Evolutionary conservation across 768 basidiomycete species (phyloP), one percentile per base, ranked within the genome.

Genomic region (Russula foetens): DNA sequence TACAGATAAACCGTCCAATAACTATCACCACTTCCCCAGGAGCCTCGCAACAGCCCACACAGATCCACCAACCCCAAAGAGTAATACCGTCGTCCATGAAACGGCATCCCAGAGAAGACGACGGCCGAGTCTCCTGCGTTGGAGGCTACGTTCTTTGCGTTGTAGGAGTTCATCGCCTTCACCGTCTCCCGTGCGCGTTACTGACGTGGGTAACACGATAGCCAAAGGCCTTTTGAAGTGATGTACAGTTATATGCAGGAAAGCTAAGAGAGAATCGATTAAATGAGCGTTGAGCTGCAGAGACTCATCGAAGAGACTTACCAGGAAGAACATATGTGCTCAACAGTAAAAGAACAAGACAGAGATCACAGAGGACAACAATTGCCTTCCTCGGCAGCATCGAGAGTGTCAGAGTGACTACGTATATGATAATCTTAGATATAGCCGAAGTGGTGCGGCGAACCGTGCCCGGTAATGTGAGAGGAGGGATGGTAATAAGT

Each of bases 91-190:
- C n/a, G 84, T 63, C 84, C 90, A 93, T 24, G 89, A 84, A 17
- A 85, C 84, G n/a, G 90, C 68, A 71, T 95, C 91, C 89, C 92
- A 94, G 17, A 86, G 71, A 41, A 96, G 73, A 31, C 94, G 79
- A 65, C 82, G 82, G 41, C 83, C 82, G 46, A 85, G 78, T 66
- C 92, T 81, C 48, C 80, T 78, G 56, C 81, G 81, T 73, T 97
- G 94, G 60, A 98, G 74, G 44, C 84, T 84, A 48, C 83, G 77
- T 72, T 98, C 94, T 75, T 98, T 98, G 62, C 89, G 79, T 67
- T 89, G 84, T 33, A 98, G 74, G 23, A 98, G 81, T 58, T 88
- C 85, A 68, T 90, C 88, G 21, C 76, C 29, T 21, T 58, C 60
- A 14, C 60, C 56, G 31, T 52, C 61, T 53, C 41, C 54, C 9